These are phyloP conservation scores for Microcyclospora pomicola DNA, from an alignment of 2,329 filamentous ascomycete genomes.

Conservation along the genomic window DNA sequence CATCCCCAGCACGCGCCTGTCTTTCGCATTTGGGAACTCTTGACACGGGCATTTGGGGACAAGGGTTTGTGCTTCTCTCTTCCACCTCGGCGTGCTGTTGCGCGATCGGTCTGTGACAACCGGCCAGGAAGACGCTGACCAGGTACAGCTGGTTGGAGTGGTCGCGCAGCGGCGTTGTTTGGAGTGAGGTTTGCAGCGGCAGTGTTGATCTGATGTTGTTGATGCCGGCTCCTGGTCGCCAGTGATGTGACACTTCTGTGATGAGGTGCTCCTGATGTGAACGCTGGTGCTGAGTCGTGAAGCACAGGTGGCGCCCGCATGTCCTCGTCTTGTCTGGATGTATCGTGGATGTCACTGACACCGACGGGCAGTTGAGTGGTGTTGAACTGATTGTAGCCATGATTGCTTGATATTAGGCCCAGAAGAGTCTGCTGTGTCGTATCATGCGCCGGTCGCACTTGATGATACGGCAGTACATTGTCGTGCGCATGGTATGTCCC, in stretches of 20 bases:
- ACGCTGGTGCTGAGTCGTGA: too few species aligned
- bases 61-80: constrained; percentile 26
- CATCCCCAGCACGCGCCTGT: constrained; percentile 36
- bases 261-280: too few species aligned
- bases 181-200: not conserved
- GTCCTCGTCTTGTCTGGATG: too few species aligned
- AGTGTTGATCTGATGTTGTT: not conserved
- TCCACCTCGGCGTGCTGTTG: constrained; percentile 12
- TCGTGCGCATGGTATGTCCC: too few species aligned
- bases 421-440: too few species aligned
- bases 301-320: not conserved
- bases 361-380: too few species aligned
- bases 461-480: too few species aligned
- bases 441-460: too few species aligned
- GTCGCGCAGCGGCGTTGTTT: not conserved
- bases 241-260: not conserved
- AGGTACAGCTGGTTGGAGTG: not conserved
- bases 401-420: too few species aligned
- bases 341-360: too few species aligned
- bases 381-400: too few species aligned
- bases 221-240: not conserved
- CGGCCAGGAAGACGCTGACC: not conserved
- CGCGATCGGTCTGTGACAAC: not conserved
- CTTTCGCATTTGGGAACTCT: constrained; percentile 33
- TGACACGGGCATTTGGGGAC: constrained; percentile 23